Percentiles rank a stretch among this genome's conserved stretches.
Evolutionary conservation across 495 filamentous ascomycete species (phyloP).

Genomic region (Rhypophila decipiens): DNA sequence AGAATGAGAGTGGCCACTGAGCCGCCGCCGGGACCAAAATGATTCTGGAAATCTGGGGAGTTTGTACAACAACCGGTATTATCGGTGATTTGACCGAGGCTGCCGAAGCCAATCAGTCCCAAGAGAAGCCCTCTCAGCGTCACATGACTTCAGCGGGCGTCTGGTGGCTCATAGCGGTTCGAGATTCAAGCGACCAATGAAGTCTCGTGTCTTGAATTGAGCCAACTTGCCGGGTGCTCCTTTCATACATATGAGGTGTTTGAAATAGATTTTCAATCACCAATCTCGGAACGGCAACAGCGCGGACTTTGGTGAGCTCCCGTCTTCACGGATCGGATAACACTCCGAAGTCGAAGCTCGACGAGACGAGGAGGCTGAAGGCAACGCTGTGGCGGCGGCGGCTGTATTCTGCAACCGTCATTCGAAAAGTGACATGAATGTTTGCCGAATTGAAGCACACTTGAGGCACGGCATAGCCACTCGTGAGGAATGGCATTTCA

Average conservation of each 20-base stretch:
- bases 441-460: neutral
- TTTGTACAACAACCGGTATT: conserved; percentile 2
- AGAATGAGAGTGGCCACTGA: conserved; percentile 3
- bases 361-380: neutral
- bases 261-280: too few species aligned
- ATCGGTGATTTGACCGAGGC: neutral
- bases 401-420: neutral
- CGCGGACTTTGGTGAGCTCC: too few species aligned
- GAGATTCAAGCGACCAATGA: neutral
- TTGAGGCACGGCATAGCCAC: neutral
- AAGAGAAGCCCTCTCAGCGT: neutral
- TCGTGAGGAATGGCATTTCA: too few species aligned
- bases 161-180: neutral
- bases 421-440: neutral
- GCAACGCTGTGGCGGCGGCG: neutral
- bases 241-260: neutral
- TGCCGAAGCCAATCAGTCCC: neutral
- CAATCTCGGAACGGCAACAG: too few species aligned
- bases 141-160: neutral
- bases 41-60: too few species aligned
- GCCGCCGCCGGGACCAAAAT: conserved; percentile 3
- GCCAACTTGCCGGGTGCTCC: neutral
- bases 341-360: neutral
- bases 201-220: neutral
- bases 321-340: too few species aligned